Conservation (phyloP, 192 early-diverging fungal species). For the Entomortierella lignicola region DNA sequence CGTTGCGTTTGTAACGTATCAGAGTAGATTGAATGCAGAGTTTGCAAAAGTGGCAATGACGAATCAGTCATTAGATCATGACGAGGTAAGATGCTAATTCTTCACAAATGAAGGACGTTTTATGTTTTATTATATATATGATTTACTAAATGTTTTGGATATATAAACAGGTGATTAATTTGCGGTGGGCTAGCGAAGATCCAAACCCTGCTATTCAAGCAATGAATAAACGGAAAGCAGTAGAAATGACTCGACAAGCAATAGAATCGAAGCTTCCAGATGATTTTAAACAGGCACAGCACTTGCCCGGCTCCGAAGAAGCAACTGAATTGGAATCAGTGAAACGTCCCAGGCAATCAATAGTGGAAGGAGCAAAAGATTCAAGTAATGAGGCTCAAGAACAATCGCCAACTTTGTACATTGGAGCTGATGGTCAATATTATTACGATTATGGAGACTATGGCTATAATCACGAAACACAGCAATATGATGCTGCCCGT, state of each 20-base stretch:
- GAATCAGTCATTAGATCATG: conserved; percentile 79
- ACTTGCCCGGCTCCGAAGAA: conserved; percentile 37
- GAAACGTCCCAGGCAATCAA: conserved; percentile 1
- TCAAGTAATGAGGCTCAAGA: not conserved
- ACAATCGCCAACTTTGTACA: conserved; percentile 11
- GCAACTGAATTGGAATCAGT: not conserved
- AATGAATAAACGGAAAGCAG: conserved; percentile 67
- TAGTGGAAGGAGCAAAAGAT: not conserved
- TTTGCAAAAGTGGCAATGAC: conserved; percentile 93
- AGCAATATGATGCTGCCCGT: conserved; percentile 39
- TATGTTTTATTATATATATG: too few species aligned
- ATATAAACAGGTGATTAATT: conserved; percentile 58
- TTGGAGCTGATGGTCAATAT: conserved; percentile 38
- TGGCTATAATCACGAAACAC: conserved; percentile 43
- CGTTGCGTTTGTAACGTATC: conserved; percentile 88
- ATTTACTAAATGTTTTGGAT: not conserved
- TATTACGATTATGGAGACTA: conserved; percentile 52
- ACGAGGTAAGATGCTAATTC: conserved; percentile 69
- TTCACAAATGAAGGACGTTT: too few species aligned
- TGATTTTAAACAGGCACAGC: conserved; percentile 37
- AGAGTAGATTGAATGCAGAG: conserved; percentile 76
- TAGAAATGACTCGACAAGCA: conserved; percentile 65
- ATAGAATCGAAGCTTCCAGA: conserved; percentile 69
- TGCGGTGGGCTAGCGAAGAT: conserved; percentile 88
- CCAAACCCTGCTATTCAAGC: conserved; percentile 72